phyloP scores from a whole-genome alignment of 2,329 filamentous ascomycete species.

The Intubia oerlemansii region DNA sequence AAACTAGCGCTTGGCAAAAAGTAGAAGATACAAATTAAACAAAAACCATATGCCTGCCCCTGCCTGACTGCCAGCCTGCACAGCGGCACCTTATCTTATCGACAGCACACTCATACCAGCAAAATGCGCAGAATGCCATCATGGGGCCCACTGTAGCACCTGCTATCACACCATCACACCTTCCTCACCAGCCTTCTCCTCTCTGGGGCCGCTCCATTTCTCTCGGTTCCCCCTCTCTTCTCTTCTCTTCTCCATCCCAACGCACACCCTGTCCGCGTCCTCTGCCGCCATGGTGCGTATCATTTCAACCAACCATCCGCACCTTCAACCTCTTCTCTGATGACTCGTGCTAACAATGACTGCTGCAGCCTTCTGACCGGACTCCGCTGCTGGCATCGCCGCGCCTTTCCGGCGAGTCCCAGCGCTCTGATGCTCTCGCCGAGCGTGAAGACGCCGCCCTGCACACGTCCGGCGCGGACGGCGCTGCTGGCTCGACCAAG shows the following conservation, averaged over 20 bases:
- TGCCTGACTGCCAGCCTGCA: no score
- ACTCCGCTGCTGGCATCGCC: constrained; percentile 20
- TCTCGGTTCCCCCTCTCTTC: no score
- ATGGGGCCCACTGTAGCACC: no score
- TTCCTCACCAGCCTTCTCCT: not conserved
- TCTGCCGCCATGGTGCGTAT: constrained; percentile 4
- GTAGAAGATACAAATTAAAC: no score
- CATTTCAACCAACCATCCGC: not conserved
- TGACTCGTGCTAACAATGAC: constrained; percentile 2
- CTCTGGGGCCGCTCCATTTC: no score
- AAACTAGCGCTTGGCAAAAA: no score
- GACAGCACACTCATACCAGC: no score
- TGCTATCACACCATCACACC: not conserved
- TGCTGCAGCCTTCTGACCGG: constrained; percentile 17
- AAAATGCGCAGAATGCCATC: no score
- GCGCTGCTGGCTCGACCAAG: not conserved
- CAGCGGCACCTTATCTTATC: no score
- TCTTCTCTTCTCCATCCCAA: not conserved
- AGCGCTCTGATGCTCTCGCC: constrained; percentile 12
- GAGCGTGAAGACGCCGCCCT: constrained; percentile 15
- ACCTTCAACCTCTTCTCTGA: not conserved
- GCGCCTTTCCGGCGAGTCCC: constrained; percentile 11
- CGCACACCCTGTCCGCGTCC: not conserved
- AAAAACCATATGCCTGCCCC: no score
- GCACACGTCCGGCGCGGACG: constrained; percentile 5